Evolutionary conservation across 371 early-diverging fungal genomes (phyloP).

Genomic region (Mucor lusitanicus): DNA sequence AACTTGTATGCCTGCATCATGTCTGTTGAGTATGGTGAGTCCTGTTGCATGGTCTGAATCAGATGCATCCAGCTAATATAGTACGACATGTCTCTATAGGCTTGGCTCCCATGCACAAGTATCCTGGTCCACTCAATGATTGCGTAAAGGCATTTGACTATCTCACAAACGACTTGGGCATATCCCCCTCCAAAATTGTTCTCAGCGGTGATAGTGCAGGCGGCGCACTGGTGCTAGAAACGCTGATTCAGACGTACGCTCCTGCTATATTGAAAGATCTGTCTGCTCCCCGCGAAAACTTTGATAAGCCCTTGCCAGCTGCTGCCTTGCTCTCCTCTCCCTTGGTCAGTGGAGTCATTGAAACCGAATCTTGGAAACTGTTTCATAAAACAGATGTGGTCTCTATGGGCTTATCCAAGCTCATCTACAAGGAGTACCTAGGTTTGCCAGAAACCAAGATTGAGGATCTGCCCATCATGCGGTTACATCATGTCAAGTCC

Average conservation of each 20-base stretch:
- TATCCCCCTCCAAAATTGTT: slow-evolving; percentile 38
- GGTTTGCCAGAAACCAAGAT: slow-evolving; percentile 23
- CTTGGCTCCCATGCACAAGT: slow-evolving; percentile 41
- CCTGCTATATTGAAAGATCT: slow-evolving; percentile 20
- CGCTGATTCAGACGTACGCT: slow-evolving; percentile 30
- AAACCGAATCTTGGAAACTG: slow-evolving; percentile 31
- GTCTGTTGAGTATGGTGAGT: slow-evolving; percentile 54
- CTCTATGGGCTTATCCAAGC: slow-evolving; percentile 15
- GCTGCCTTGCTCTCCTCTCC: slow-evolving; percentile 37
- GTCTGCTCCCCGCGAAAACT: slow-evolving; percentile 28
- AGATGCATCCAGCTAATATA: not conserved
- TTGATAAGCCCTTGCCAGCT: slow-evolving; percentile 31
- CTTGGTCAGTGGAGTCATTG: slow-evolving; percentile 29
- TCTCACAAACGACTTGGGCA: slow-evolving; percentile 34
- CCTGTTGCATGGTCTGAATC: not conserved
- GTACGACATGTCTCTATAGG: no score
- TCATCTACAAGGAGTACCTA: slow-evolving; percentile 41
- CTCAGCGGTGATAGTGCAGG: slow-evolving; percentile 45
- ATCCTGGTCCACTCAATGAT: slow-evolving; percentile 50
- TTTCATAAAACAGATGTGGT: slow-evolving; percentile 35
- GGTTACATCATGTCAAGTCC: slow-evolving; percentile 18
- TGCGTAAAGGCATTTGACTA: slow-evolving; percentile 50
- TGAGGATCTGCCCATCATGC: slow-evolving; percentile 30
- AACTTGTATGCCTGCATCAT: slow-evolving; percentile 53
- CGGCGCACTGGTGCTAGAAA: slow-evolving; percentile 33